Percentiles rank a stretch among this genome's conserved stretches.
These are phyloP conservation scores for Pythium sp. DNA, from an alignment of 352 stramenopile species.

Conservation along the genomic window DNA sequence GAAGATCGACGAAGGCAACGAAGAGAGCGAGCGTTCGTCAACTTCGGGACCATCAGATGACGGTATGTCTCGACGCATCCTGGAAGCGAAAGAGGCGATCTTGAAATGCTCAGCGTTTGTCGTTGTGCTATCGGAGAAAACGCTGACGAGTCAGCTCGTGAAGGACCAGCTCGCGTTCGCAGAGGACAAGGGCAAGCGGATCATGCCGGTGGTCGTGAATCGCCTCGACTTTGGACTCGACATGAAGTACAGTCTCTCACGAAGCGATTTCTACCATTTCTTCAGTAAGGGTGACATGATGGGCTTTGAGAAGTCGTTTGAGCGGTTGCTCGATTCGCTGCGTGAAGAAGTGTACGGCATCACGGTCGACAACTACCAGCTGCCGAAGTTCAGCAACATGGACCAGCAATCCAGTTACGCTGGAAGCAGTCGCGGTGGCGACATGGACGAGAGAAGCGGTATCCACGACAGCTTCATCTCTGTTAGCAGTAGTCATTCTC, in stretches of 20 bases:
- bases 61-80: conserved; percentile 60
- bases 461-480: conserved; percentile 44
- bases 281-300: conserved; percentile 78
- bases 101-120: conserved; percentile 79
- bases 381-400: conserved; percentile 22
- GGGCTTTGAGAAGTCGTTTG: conserved; percentile 63
- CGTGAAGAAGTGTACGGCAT: conserved; percentile 73
- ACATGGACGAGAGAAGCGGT: conserved; percentile 26
- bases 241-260: conserved; percentile 77
- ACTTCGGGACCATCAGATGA: conserved; percentile 36
- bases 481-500: conserved; percentile 11
- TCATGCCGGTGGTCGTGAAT: conserved; percentile 72
- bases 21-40: conserved; percentile 22
- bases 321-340: conserved; percentile 49
- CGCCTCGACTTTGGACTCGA: conserved; percentile 62
- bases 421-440: conserved; percentile 18
- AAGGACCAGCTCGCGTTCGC: conserved; percentile 81
- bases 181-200: conserved; percentile 83
- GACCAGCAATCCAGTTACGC: conserved; percentile 24
- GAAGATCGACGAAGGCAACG: conserved; percentile 12
- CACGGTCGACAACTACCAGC: conserved; percentile 26
- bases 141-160: conserved; percentile 61
- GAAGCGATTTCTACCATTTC: conserved; percentile 81
- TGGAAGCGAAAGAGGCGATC: conserved; percentile 79
- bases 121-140: conserved; percentile 74